Evolutionary conservation across 2,329 filamentous ascomycete genomes (phyloP).

Genomic region (Alternaria triticimaculans): DNA sequence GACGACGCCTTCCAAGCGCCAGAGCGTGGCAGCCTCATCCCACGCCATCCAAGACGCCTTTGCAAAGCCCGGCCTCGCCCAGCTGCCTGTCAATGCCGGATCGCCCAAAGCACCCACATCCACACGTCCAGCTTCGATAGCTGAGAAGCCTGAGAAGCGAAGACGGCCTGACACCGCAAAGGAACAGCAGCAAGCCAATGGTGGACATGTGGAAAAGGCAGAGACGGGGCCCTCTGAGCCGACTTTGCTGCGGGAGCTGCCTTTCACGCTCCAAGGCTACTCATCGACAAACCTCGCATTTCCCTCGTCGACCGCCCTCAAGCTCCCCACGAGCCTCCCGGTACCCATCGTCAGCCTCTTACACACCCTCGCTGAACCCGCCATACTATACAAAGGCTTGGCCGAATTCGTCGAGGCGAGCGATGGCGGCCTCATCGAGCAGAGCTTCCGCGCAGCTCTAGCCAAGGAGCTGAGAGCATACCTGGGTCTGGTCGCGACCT

Average conservation of each 20-base stretch:
- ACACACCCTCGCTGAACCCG: slow-evolving; percentile 89
- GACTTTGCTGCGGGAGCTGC: slow-evolving; percentile 69
- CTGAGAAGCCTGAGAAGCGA: slow-evolving; percentile 35
- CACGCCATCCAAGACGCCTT: slow-evolving; percentile 56
- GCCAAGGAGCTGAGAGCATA: slow-evolving; percentile 86
- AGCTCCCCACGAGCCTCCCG: slow-evolving; percentile 79
- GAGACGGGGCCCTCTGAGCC: slow-evolving; percentile 51
- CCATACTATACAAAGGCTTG: slow-evolving; percentile 84
- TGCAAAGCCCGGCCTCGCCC: slow-evolving; percentile 53
- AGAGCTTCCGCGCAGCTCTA: slow-evolving; percentile 89
- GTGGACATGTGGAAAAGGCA: slow-evolving; percentile 10
- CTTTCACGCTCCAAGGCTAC: slow-evolving; percentile 90
- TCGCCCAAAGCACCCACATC: slow-evolving; percentile 34
- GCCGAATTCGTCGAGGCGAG: slow-evolving; percentile 81
- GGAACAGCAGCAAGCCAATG: slow-evolving; percentile 30
- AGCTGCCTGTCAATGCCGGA: slow-evolving; percentile 46
- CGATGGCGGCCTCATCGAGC: slow-evolving; percentile 83
- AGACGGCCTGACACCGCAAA: slow-evolving; percentile 31
- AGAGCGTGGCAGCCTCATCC: slow-evolving; percentile 15
- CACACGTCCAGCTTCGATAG: slow-evolving; percentile 21
- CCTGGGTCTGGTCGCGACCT: slow-evolving; percentile 84
- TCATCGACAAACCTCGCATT: slow-evolving; percentile 87
- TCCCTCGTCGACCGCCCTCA: slow-evolving; percentile 70
- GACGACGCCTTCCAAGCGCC: slow-evolving; percentile 37
- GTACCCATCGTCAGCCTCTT: slow-evolving; percentile 85